These are phyloP conservation scores for Xylaria sp. DNA, from an alignment of 2,329 filamentous ascomycete species.

Conservation along the genomic window DNA sequence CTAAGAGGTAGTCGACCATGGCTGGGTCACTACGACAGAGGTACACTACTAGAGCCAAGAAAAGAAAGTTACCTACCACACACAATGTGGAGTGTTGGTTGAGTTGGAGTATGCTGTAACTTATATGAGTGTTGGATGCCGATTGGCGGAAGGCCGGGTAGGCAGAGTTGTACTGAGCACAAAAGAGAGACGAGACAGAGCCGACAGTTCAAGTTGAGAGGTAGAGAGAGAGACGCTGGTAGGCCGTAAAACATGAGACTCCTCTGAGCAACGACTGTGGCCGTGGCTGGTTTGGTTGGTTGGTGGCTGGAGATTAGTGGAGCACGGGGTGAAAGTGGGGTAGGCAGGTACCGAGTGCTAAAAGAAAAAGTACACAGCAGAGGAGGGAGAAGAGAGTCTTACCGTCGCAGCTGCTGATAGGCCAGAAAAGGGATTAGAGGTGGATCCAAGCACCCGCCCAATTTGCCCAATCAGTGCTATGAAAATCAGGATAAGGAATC, in stretches of 20 bases:
- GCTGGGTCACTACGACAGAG: background rate
- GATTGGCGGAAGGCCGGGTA: background rate
- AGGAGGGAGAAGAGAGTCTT: background rate
- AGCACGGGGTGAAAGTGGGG: background rate
- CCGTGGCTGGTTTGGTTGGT: constrained; percentile 7
- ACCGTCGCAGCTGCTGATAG: constrained; percentile 11
- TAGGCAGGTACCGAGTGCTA: background rate
- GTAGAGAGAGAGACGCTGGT: background rate
- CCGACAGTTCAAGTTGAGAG: background rate
- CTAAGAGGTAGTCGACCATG: background rate
- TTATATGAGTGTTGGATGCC: background rate
- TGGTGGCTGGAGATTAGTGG: constrained; percentile 1
- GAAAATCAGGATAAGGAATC: constrained; percentile 13
- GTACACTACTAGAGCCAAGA: background rate
- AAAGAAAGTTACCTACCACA: background rate
- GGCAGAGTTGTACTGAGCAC: background rate
- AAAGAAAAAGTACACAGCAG: too few species aligned
- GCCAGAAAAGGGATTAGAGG: background rate
- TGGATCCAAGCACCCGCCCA: background rate
- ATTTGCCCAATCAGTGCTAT: background rate
- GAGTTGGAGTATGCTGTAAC: constrained; percentile 3
- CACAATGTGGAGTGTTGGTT: background rate
- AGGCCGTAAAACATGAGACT: background rate
- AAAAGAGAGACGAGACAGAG: background rate
- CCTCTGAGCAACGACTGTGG: background rate